Percentiles rank a stretch among this genome's conserved stretches.
Conservation (phyloP, 2,329 filamentous ascomycete species). For the Fusarium annulatum region DNA sequence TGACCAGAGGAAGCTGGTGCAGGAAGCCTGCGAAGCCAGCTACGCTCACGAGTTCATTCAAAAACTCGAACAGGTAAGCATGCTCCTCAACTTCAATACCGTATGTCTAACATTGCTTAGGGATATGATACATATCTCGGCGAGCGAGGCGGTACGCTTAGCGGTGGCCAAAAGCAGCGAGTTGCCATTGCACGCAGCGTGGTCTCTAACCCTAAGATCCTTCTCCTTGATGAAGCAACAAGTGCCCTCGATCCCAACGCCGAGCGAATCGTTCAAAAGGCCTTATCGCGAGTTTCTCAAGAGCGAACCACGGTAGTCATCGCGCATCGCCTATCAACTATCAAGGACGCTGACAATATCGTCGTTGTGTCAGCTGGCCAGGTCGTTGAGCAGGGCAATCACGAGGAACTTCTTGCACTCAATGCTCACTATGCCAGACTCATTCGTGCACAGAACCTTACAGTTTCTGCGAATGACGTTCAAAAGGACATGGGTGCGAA, state of each 20-base stretch:
- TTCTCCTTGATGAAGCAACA: conserved; percentile 74
- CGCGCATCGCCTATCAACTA: conserved; percentile 62
- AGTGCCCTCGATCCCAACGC: conserved; percentile 59
- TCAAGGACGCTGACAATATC: conserved; percentile 45
- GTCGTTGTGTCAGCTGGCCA: conserved; percentile 36
- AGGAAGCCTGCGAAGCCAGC: conserved; percentile 36
- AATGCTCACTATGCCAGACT: conserved; percentile 35
- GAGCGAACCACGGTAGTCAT: conserved; percentile 71
- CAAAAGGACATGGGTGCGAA: background rate
- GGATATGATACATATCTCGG: conserved; percentile 42
- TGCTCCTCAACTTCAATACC: rapidly evolving
- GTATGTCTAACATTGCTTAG: background rate
- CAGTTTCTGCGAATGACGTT: background rate
- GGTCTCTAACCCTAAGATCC: conserved; percentile 67
- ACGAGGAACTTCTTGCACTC: conserved; percentile 22
- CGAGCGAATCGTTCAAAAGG: conserved; percentile 62
- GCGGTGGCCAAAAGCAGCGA: conserved; percentile 71
- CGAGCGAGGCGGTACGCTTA: conserved; percentile 35
- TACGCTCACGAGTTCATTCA: conserved; percentile 42
- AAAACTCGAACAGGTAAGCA: conserved; percentile 21
- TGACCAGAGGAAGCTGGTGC: conserved; percentile 10
- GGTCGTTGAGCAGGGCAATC: conserved; percentile 41
- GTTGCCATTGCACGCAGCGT: conserved; percentile 73
- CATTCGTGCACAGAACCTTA: conserved; percentile 35
- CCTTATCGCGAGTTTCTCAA: conserved; percentile 61